Evolutionary conservation across 208 protist species (phyloP), one percentile per base, ranked within the genome.

Genomic region (Trypanosoma boissoni): DNA sequence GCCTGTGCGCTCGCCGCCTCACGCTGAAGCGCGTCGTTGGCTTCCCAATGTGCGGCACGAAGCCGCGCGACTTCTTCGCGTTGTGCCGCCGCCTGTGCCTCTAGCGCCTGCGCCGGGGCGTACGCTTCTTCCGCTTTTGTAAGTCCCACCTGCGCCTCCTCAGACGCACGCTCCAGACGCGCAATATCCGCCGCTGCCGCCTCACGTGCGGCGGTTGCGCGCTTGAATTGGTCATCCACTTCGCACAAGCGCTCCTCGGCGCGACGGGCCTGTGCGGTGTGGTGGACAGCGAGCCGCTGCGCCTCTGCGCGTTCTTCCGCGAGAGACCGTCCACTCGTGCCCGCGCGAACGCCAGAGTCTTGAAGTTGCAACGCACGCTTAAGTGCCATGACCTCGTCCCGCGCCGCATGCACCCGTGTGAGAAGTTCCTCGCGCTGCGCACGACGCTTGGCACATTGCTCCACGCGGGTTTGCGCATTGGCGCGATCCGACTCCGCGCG

Each of bases 271-370:
- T 42, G 56, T 3, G 83, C 83, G 32, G 67, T 52, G 28, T 69
- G 57, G 27, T 82, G 69, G 54, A 93, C 80, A 16, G 85, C 55
- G 44, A 92, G 61, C 41, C 77, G 53, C 12, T 94, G 80, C 16
- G 91, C 65, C 49, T 82, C 55, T 23, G 65, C 72, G 14, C 76
- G 72, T 63, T 96, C 83, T 55, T 92, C 84, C 43, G 78, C 84
- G 31, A 96, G 68, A 0, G 86, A 92, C 46, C 91, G 52, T 29
- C 90, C 90, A 20, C 78, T 79, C 20, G 70, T 64, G n/a, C 84
- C 85, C 4, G 81, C 90, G 32, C 78, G 76, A 23, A 96, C 83
- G 32, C 90, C 90, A 20, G 83, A 84, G 32, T 81, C 69, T 21
- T 88, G 58, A 9, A 96, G 74, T 58, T 88, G 76, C 27, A 96